Base-by-base conservation (phyloP, 768 basidiomycete genomes). In the Gloeopeniophorella convolvens region DNA sequence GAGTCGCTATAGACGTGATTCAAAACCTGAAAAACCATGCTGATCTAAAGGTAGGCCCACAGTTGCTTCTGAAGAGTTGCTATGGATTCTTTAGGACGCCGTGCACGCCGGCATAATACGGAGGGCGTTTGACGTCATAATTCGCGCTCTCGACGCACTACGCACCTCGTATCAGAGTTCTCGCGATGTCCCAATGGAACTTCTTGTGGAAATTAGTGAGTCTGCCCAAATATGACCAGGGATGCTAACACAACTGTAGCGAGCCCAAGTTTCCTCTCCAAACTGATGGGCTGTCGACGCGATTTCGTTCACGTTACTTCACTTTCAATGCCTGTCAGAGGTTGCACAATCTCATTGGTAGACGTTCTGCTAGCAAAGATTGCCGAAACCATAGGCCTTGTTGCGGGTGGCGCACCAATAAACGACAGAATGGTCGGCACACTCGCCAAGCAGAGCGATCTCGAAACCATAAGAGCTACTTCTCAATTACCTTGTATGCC, bases 401-500 rank as follows among this genome's bases (percentile, higher is more conserved):
- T 73, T 42, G 66, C 68, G 7, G 58, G 61, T 4, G 64, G 65
- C 8, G 31, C 26, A 12, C 9, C 32, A 44, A 34, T 43, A 20
- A 11, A 24, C 8, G 24, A 43, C 35, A 16, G 45, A 47, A 45
- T 54, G 51, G 34, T 57, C 62, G 32, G 54, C 54, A 48, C 62
- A 62, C 48, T 71, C 51, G 51, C 60, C 72, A 59, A 63, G 51
- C 76, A 77, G 45, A 68, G 68, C 48, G 72, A 77, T 33, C 71
- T 78, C 15, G 76, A 80, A 50, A 66, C 64, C 47, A 60, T 86
- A 26, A 71, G 73, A 33, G 83, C 82, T 33, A 80, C 82, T 4
- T 66, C 74, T 20, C 85, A 88, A 56, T 66, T 89, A n/a, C 86
- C 87, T 51, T 73, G 85, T 82, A 64, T 53, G 59, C 48, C n/a